phyloP scores from a whole-genome alignment of 225 moss, liverwort and hornwort genomes.

The Antitrichia curtipendula region DNA sequence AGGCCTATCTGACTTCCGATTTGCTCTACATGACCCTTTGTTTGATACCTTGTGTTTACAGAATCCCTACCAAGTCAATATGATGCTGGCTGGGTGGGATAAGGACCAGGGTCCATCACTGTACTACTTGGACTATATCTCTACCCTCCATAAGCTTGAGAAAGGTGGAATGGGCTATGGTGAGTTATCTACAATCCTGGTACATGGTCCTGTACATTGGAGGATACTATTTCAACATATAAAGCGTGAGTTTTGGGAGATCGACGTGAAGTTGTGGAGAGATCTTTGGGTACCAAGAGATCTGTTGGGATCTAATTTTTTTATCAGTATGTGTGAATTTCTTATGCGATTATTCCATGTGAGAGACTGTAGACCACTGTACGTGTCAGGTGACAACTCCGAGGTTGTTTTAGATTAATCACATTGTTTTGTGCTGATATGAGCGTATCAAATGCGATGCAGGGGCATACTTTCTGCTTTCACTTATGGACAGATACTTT shows the following conservation, averaged over 20 bases:
- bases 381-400: not conserved
- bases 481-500: slow-evolving; percentile 94
- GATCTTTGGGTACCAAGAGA: not conserved
- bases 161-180: slow-evolving; percentile 62
- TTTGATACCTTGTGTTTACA: not conserved
- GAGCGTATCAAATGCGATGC: not conserved
- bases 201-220: not conserved
- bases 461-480: slow-evolving; percentile 93
- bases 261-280: not conserved
- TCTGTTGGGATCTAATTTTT: not conserved
- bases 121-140: slow-evolving; percentile 59
- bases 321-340: not conserved
- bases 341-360: not conserved
- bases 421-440: not conserved
- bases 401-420: not conserved
- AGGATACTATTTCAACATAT: not conserved
- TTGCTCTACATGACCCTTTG: not conserved
- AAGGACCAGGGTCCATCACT: slow-evolving; percentile 52
- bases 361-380: not conserved
- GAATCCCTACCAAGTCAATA: slow-evolving; percentile 59
- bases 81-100: slow-evolving; percentile 67
- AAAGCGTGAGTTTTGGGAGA: not conserved
- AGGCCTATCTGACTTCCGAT: not conserved
- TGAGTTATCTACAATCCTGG: not conserved
- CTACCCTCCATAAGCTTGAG: slow-evolving; percentile 61